phyloP scores from a whole-genome alignment of 164 flowering plant genomes.

The Vitis labrusca region DNA sequence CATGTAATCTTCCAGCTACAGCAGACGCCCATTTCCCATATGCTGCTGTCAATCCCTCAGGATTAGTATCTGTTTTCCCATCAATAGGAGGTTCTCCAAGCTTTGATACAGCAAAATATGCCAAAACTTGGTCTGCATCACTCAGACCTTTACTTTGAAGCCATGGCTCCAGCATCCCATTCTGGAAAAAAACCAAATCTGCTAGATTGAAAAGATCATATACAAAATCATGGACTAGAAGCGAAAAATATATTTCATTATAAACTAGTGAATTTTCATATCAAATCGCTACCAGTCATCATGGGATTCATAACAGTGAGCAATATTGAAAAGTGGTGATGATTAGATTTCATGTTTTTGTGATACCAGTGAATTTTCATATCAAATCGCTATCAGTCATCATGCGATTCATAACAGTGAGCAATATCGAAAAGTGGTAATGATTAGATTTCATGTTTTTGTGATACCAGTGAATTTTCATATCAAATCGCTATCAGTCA shows the following conservation, averaged over 20 bases:
- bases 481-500: too few species aligned
- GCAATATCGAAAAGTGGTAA: too few species aligned
- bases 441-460: too few species aligned
- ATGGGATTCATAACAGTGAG: too few species aligned
- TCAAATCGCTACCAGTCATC: too few species aligned
- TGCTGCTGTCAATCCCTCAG: conserved; percentile 94
- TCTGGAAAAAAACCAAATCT: conserved; percentile 99
- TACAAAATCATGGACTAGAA: background rate
- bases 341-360: too few species aligned
- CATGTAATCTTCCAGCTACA: conserved; percentile 68
- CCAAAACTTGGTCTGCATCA: conserved; percentile 88
- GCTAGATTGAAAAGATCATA: conserved; percentile 47
- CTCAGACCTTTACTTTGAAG: conserved; percentile 75
- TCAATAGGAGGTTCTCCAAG: conserved; percentile 92
- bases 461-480: too few species aligned
- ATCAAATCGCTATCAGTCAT: too few species aligned
- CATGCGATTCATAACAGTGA: too few species aligned
- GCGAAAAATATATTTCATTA: too few species aligned
- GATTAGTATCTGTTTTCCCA: conserved; percentile 93
- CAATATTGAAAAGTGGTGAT: too few species aligned
- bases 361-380: too few species aligned
- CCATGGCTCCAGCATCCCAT: conserved; percentile 99
- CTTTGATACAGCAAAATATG: conserved; percentile 94
- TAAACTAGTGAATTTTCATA: background rate
- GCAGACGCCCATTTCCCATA: conserved; percentile 98